A percentile compares a stretch with the other conserved stretches of the same genome.
phyloP scores from a whole-genome alignment of 495 filamentous ascomycete genomes.

The Trichoderma gamsii region DNA sequence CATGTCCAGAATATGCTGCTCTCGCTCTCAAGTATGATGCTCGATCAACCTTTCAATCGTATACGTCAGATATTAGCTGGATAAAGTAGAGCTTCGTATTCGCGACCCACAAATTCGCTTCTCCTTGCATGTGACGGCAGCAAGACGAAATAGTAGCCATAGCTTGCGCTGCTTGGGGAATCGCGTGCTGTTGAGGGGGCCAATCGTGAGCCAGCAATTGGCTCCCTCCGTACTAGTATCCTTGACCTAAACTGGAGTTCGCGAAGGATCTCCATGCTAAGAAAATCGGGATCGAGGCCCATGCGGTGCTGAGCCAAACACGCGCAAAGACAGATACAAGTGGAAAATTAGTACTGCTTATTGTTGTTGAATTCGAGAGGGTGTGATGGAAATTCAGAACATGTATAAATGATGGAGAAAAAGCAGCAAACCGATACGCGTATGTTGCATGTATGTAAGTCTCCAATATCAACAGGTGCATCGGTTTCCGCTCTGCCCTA shows the following conservation, averaged over 20 bases:
- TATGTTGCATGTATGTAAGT: too few relatives aligned
- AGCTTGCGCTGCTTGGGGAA: neutral
- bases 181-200: neutral
- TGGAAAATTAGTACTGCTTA: too few relatives aligned
- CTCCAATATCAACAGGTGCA: too few relatives aligned
- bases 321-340: too few relatives aligned
- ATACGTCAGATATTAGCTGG: neutral
- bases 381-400: too few relatives aligned
- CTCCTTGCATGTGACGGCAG: constrained; percentile 4
- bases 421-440: too few relatives aligned
- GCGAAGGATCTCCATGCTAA: neutral
- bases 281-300: neutral
- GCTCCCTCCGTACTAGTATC: neutral
- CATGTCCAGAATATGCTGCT: neutral
- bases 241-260: neutral
- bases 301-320: too few relatives aligned
- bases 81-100: neutral
- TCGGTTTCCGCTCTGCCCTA: too few relatives aligned
- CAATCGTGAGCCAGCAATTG: neutral
- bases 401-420: too few relatives aligned
- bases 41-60: neutral
- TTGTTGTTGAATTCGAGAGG: too few relatives aligned
- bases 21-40: neutral
- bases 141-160: neutral
- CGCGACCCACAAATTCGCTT: neutral